These are phyloP conservation scores for Sporisorium scitamineum DNA, from an alignment of 1,284 basidiomycete species.

Conservation along the genomic window DNA sequence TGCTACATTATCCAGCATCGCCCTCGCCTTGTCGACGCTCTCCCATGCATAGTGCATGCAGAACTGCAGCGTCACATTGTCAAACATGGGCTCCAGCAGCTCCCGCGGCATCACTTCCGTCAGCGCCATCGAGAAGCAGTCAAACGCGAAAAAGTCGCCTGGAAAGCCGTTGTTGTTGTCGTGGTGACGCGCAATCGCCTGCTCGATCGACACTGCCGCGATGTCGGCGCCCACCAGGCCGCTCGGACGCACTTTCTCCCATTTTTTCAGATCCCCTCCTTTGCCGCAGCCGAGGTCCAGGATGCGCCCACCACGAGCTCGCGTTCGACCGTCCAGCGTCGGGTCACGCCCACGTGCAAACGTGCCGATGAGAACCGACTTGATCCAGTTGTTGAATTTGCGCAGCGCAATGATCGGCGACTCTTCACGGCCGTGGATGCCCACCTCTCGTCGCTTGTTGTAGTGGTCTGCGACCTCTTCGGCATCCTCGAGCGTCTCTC, in stretches of 20 bases:
- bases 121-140: slow-evolving; percentile 85
- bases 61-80: slow-evolving; percentile 97
- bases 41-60: slow-evolving; percentile 99
- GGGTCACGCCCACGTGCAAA: slow-evolving; percentile 43
- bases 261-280: slow-evolving; percentile 96
- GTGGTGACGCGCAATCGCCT: slow-evolving; percentile 80
- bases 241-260: slow-evolving; percentile 85
- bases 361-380: slow-evolving; percentile 54
- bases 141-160: slow-evolving; percentile 85
- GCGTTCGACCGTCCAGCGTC: slow-evolving; percentile 27
- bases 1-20: slow-evolving; percentile 93
- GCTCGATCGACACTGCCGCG: slow-evolving; percentile 87
- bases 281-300: slow-evolving; percentile 98
- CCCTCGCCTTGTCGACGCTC: slow-evolving; percentile 82
- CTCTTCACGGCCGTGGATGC: slow-evolving; percentile 82
- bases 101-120: slow-evolving; percentile 77
- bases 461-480: slow-evolving; percentile 70
- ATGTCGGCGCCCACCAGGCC: slow-evolving; percentile 90
- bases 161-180: slow-evolving; percentile 75
- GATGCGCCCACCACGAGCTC: slow-evolving; percentile 76
- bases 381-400: slow-evolving; percentile 92
- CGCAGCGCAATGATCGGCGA: slow-evolving; percentile 96
- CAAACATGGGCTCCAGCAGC: slow-evolving; percentile 77
- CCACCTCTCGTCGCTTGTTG: slow-evolving; percentile 91
- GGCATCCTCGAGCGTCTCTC: slow-evolving; percentile 42